Evolutionary conservation across 257 asterid species (phyloP), one percentile per base, ranked within the genome.

Genomic region (Linaria vulgaris): DNA sequence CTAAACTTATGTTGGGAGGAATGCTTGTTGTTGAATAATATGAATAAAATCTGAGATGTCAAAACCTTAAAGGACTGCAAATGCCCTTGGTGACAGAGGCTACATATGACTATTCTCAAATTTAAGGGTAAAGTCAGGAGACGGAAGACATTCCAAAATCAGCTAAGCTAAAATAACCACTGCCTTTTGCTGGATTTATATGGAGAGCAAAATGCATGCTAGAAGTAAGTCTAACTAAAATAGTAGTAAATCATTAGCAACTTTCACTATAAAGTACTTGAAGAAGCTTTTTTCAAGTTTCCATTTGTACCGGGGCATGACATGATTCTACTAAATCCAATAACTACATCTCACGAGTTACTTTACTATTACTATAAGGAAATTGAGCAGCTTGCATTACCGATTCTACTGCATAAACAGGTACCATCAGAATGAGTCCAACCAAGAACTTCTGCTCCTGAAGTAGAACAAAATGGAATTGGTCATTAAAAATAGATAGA

Each of bases 321-420:
- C 30, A 14, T 4, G 12, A 22, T 59, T 47, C 9, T 37, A 0
- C 30, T 30, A 21, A 58, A 27, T 19, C 12, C 2, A 27, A 49
- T 49, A 48, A 24, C 48, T 60, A 19, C 48, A 22, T 30, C 54
- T 17, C 21, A 16, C 15, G 23, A 27, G 30, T n/a, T 53, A 14
- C 25, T 24, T 34, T 6, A 65, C 60, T 46, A n/a, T 59, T 20
- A 64, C 56, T 59, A 5, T 45, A 19, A 66, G 56, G 71, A 48
- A 37, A 16, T 31, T 27, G 48, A 52, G 38, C 14, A 64, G 54
- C 52, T 63, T 46, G 73, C 69, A 63, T 80, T 74, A 89, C 96
- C 91, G 96, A 92, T 79, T 89, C 95, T 58, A 90, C 79, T 60
- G 96, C 99, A 87, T 92, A 92, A 78, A 92, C 99, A 72, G 99